Conservation (phyloP, 176 grass and related monocot genomes). For the Bolboschoenus planiculmis region DNA sequence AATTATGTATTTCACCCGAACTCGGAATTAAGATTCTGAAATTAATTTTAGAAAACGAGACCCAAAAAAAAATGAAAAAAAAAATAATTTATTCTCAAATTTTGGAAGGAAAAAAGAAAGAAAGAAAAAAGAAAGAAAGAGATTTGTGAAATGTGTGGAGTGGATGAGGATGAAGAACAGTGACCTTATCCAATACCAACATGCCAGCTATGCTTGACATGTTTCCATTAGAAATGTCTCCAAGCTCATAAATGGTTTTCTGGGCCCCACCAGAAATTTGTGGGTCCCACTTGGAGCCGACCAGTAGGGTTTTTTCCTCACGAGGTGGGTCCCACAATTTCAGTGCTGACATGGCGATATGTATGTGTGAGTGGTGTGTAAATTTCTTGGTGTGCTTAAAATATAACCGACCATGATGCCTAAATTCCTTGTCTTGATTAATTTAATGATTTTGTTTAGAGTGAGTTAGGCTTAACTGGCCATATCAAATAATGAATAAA, state of each 20-base stretch:
- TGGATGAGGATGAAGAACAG: slow-evolving; percentile 23
- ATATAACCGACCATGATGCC: neutral
- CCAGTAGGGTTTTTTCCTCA: neutral
- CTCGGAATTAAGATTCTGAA: neutral
- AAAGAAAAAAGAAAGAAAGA: neutral
- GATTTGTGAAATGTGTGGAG: neutral
- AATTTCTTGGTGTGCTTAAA: neutral
- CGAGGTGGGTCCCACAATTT: neutral
- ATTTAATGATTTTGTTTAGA: neutral
- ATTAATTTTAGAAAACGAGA: too few species aligned
- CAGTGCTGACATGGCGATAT: neutral
- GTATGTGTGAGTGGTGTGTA: neutral
- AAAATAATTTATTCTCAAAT: neutral
- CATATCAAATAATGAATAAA: neutral
- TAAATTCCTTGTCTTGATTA: neutral
- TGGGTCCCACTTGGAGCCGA: slow-evolving; percentile 4
- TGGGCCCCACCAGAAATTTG: neutral
- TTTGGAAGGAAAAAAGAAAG: neutral
- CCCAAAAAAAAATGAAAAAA: too few species aligned
- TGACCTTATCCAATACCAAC: slow-evolving; percentile 24
- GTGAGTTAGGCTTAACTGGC: neutral
- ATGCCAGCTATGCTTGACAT: slow-evolving; percentile 21
- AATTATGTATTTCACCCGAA: neutral
- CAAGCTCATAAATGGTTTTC: slow-evolving; percentile 24
- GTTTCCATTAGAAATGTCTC: slow-evolving; percentile 9